Base-by-base conservation (phyloP, 176 grass and related monocot species). In the Triticum urartu region DNA sequence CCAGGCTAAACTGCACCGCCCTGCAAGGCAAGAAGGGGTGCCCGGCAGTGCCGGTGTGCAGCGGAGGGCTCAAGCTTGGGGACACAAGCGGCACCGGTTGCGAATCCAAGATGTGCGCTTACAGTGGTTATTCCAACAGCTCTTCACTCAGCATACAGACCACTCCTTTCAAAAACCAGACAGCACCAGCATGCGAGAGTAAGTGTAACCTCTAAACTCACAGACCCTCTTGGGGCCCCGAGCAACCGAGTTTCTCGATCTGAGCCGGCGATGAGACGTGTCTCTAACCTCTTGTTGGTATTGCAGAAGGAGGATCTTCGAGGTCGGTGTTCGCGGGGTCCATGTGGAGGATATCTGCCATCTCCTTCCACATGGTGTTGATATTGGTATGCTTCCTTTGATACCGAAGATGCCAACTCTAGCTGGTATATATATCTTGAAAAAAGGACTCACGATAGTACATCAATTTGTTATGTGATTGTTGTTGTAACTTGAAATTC, bases 171-270 rank as follows among this genome's bases (percentile, higher is more conserved):
- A 14, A 47, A 1, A 89, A 87, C 47, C 54, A 80, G 58, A 82
- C 89, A 61, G 75, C 88, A 66, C 71, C 74, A 56, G 35, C 20
- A 9, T 93, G 92, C 90, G 75, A 77, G 25, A 91, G 92, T 97
- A 82, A 92, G 91, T 79, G 14, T 3, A 81, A 1, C 68, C 39
- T 67, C 47, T 28, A 76, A 87, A 9, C 21, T 38, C 34, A 6
- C 22, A 80, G 3, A 13, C 65, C 50, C 17, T 62, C 39, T 5
- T 0, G 1, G 68, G 61, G 62, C 42, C 58, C 21, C 6, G n/a
- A 47, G 71, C 24, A 0, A 13, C n/a, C 1, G 6, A n/a, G 64
- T 65, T 64, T 78, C 14, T 54, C 50, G 50, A 54, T 33, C 68
- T 33, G 30, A 82, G 18, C 7, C 21, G 1, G 52, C 14, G 75